Conservation (phyloP, 805 yeast genomes). For the Myxozyma geophila region DNA sequence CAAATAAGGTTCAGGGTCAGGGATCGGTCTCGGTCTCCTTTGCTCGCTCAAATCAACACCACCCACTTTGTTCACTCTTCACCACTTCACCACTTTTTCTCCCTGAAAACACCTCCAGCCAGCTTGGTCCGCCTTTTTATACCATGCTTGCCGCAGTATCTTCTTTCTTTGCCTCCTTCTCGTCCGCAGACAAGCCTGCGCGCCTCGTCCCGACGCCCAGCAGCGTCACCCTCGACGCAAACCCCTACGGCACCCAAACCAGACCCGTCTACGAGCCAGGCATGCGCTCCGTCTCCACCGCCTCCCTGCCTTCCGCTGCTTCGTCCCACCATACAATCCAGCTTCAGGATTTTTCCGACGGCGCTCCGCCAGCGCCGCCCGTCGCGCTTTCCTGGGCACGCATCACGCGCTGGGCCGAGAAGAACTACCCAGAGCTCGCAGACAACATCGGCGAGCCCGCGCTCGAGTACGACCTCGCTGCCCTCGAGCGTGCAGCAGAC, state of each 20-base stretch:
- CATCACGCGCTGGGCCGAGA: conserved; percentile 79
- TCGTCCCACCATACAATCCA: conserved; percentile 41
- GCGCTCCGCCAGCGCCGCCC: conserved; percentile 63
- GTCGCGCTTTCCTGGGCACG: conserved; percentile 86
- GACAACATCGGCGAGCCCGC: conserved; percentile 80
- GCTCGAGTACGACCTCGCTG: conserved; percentile 76
- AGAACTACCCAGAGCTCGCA: conserved; percentile 77
- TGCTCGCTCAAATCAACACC: neutral
- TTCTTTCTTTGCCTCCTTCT: conserved; percentile 15
- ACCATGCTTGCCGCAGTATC: conserved; percentile 9
- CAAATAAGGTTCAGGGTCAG: conserved; percentile 1
- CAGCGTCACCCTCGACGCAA: conserved; percentile 6
- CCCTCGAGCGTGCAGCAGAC: conserved; percentile 81
- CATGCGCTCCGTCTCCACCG: conserved; percentile 32
- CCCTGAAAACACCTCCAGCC: neutral
- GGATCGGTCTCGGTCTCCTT: neutral
- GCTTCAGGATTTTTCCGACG: conserved; percentile 54
- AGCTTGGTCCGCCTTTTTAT: no score
- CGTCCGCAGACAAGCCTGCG: conserved; percentile 1
- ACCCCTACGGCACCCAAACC: conserved; percentile 17
- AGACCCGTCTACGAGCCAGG: conserved; percentile 32
- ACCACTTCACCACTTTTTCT: neutral
- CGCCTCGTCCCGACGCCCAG: conserved; percentile 16
- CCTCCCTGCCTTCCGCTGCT: conserved; percentile 21
- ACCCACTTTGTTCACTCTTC: neutral